Percentiles rank a stretch among this genome's conserved stretches.
phyloP scores from a whole-genome alignment of 352 stramenopile species.

The Ophiocytium majus region DNA sequence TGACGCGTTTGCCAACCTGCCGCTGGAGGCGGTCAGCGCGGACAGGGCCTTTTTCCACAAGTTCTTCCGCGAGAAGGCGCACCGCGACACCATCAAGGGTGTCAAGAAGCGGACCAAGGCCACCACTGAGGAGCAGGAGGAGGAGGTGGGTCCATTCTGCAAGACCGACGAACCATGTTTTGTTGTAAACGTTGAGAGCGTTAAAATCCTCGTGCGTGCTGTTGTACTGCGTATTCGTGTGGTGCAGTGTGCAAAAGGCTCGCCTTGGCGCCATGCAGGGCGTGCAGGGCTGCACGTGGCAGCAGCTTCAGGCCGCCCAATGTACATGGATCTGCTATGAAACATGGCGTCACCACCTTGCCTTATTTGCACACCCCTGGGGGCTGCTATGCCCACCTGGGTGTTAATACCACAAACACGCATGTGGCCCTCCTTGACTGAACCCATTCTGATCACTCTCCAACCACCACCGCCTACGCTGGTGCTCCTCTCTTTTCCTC shows the following conservation, averaged over 20 bases:
- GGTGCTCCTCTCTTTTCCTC: background rate
- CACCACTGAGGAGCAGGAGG: conserved; percentile 57
- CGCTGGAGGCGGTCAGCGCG: conserved; percentile 19
- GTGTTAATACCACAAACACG: background rate
- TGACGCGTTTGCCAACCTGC: conserved; percentile 32
- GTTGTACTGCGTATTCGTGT: too few species aligned
- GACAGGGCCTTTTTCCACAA: conserved; percentile 82
- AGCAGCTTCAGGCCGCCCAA: too few species aligned
- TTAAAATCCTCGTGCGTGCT: too few species aligned
- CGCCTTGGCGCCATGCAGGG: too few species aligned
- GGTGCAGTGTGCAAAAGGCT: too few species aligned
- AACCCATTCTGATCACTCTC: background rate
- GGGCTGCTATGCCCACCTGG: background rate
- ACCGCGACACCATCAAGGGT: conserved; percentile 58
- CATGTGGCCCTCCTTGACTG: background rate
- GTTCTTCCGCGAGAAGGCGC: conserved; percentile 79
- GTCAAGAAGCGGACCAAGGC: background rate
- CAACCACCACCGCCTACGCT: background rate
- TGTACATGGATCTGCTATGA: too few species aligned
- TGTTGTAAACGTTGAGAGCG: too few species aligned
- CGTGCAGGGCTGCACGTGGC: too few species aligned
- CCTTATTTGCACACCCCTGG: too few species aligned
- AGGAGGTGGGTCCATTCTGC: too few species aligned
- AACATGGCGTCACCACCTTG: too few species aligned
- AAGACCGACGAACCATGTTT: too few species aligned